Base-by-base conservation (phyloP, 2,329 filamentous ascomycete genomes). In the Talaromyces sp. region DNA sequence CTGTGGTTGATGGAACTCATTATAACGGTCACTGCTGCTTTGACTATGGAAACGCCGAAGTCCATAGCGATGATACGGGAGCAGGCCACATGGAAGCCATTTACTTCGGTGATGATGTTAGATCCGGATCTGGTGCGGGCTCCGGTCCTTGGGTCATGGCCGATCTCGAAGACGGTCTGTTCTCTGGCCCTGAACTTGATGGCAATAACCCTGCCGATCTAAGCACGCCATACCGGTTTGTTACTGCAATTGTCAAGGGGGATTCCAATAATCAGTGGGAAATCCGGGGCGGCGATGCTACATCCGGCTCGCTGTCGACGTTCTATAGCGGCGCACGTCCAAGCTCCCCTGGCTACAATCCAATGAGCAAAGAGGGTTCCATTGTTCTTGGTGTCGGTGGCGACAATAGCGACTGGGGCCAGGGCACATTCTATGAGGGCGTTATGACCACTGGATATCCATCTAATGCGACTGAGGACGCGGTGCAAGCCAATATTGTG, bases 361-460 rank as follows among this genome's bases (percentile, higher is more conserved):
- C 81, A 0, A 88, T 88, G 86, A 76, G 67, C 64, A 87, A 88
- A 65, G 85, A 88, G 67, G 85, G 85, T 14, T 81, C 85, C 60
- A 85, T 88, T 52, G 79, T 88, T 60, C 83, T 88, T n/a, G 85
- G 86, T n/a, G 87, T 88, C 58, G 86, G 86, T 21, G 86, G 86
- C 9, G 86, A 88, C 65, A 88, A 86, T 73, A 85, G 83, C 67
- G 74, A 76, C 65, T 66, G 81, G 53, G 85, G 78, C 0, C 83
- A 86, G 67, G 85, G 85, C 26, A 87, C 85, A 0, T 86, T 85
- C 67, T 85, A 88, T 70, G 85, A 88, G 71, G 85, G 85, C 27
- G 84, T 82, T 26, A 85, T 88, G 83, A 87, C 84, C 17, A 72
- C 76, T 0, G 84, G 84, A 0, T 88, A 86, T 65, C 85, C 85